Evolutionary conservation across 2,329 filamentous ascomycete species (phyloP), one percentile per base, ranked within the genome.

Genomic region (Rutstroemia sp.): DNA sequence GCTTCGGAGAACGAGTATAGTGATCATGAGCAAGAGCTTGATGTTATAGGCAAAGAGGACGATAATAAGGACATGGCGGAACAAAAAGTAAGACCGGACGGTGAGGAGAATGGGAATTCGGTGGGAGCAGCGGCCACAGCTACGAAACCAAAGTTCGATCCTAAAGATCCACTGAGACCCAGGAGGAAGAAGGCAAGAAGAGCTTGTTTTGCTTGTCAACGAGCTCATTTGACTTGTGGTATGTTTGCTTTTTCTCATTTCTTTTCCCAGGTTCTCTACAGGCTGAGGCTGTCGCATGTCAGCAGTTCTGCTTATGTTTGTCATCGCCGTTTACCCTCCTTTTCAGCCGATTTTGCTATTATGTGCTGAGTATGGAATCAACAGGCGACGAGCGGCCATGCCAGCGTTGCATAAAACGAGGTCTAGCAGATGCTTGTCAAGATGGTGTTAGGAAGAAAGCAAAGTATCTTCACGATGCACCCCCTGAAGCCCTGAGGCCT

Each of bases 391-490:
- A 99, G 72, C 82, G 94, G 65, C 94, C 94, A 53, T 99, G 94
- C 70, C 84, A 91, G 68, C 81, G 94, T 67, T 99, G 94, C 71
- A 90, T 97, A 65, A 96, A 96, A 73, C 87, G 94, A 65, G 89
- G 90, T 47, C 81, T 97, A 21, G 88, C 91, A 67, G 91, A 96
- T 70, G 84, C 84, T 59, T 99, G 94, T 69, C 91, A 96, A 71
- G 94, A 99, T 69, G 94, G 94, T 54, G 91, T 97, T 51, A 87
- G 94, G 61, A 99, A 99, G 74, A 99, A 97, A 79, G 94, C 94
- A 52, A 99, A 99, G 72, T 99, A 99, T 72, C 87, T 99, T 56
- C 92, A 97, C 69, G 94, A 97, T 78, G 91, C 92, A 25, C 92
- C 92, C 38, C 84, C 90, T 52, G 91, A 95, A 70, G 91, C 91